phyloP scores from a whole-genome alignment of 805 yeast genomes.

The Kodamaea restingae region DNA sequence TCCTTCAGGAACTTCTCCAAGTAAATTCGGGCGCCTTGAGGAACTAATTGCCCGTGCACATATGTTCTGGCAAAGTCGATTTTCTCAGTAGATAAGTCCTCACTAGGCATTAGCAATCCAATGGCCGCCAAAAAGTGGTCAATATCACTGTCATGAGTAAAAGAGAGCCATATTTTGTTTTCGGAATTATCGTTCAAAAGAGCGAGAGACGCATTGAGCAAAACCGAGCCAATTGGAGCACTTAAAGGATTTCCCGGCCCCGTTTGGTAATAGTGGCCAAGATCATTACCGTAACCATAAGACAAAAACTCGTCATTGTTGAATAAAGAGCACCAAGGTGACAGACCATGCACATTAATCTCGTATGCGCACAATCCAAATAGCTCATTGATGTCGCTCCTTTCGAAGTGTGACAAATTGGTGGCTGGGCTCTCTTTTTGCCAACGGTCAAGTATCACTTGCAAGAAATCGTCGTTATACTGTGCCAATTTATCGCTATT shows the following conservation, averaged over 20 bases:
- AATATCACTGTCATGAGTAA: conserved; percentile 72
- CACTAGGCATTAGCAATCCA: conserved; percentile 47
- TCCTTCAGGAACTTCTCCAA: conserved; percentile 34
- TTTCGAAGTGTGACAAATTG: conserved; percentile 47
- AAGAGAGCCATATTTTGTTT: conserved; percentile 60
- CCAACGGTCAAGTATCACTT: conserved; percentile 54
- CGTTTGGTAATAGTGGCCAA: conserved; percentile 54
- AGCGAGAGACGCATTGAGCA: conserved; percentile 47
- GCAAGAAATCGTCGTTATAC: conserved; percentile 43
- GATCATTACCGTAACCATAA: conserved; percentile 57
- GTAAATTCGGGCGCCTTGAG: conserved; percentile 39
- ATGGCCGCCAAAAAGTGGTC: conserved; percentile 60
- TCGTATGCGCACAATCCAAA: conserved; percentile 73
- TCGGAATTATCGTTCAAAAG: conserved; percentile 42
- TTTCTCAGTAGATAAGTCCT: conserved; percentile 42
- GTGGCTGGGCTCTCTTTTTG: conserved; percentile 27
- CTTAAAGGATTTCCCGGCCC: conserved; percentile 63
- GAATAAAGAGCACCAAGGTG: conserved; percentile 64
- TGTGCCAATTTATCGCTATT: conserved; percentile 13
- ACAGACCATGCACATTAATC: conserved; percentile 61
- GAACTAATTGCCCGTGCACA: conserved; percentile 36
- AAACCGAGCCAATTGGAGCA: conserved; percentile 56
- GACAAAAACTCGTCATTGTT: conserved; percentile 64
- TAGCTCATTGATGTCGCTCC: conserved; percentile 51
- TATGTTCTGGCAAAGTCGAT: conserved; percentile 47